These are phyloP conservation scores for Skeletonema menzelii DNA, from an alignment of 108 stramenopile species.

Conservation along the genomic window DNA sequence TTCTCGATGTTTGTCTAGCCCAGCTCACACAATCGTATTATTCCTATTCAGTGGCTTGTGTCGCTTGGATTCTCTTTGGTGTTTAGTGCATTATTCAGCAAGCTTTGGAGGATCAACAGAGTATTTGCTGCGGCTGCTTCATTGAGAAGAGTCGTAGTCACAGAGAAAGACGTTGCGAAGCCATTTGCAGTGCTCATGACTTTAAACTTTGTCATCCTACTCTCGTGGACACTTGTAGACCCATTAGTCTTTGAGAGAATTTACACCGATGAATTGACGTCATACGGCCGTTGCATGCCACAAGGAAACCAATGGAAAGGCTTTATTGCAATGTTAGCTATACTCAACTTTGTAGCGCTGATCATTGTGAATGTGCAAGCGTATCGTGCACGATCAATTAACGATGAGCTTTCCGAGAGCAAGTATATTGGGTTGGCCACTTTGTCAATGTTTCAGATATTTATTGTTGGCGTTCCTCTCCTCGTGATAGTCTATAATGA, in stretches of 20 bases:
- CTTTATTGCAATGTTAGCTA: slow-evolving; percentile 20
- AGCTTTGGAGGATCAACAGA: slow-evolving; percentile 56
- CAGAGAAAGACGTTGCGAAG: not conserved
- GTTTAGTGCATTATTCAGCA: slow-evolving; percentile 55
- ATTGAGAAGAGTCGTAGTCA: not conserved
- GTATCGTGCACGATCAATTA: slow-evolving; percentile 48
- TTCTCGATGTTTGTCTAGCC: not conserved
- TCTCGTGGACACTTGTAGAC: slow-evolving; percentile 1
- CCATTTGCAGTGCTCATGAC: slow-evolving; percentile 1
- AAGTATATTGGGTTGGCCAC: slow-evolving; percentile 42
- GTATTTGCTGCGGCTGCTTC: not conserved
- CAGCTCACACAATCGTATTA: not conserved
- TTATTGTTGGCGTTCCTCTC: slow-evolving; percentile 48
- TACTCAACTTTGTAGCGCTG: slow-evolving; percentile 24
- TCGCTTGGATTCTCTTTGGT: slow-evolving; percentile 47
- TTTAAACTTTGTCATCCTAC: not conserved
- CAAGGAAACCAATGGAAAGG: not conserved
- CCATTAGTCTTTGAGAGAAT: slow-evolving; percentile 1
- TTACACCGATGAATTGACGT: not conserved
- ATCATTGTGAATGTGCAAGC: slow-evolving; percentile 39
- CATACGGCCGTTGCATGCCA: not conserved
- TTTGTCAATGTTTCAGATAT: slow-evolving; percentile 38
- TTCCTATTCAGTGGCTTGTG: slow-evolving; percentile 28
- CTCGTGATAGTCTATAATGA: slow-evolving; percentile 36
- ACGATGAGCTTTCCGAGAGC: slow-evolving; percentile 48